Evolutionary conservation across 257 asterid genomes (phyloP), one percentile per base, ranked within the genome.

Genomic region (Hygrophila difformis): DNA sequence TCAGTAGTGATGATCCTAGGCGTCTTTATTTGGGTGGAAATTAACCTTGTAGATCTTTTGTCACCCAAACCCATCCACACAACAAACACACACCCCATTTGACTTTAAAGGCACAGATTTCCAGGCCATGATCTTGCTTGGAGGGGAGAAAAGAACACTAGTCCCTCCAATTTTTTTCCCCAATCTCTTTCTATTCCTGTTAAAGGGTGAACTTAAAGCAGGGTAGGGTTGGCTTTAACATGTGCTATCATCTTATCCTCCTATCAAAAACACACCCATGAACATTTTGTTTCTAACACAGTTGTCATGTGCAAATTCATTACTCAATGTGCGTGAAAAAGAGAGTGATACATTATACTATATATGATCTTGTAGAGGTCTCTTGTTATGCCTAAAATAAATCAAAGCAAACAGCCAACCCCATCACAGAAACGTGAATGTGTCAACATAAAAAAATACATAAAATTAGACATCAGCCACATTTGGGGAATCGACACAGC

Each of bases 141-240:
- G n/a, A n/a, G n/a, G n/a, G 63, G 55, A 56, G 71, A 75, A 73
- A 76, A 74, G 43, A 15, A 60, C 77, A 69, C 60, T 73, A 56
- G 56, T 57, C 65, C 61, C 84, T 43, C 77, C 51, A 26, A 5
- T 26, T 44, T 57, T n/a, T n/a, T 60, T 65, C 70, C 43, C 59
- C 41, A 59, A 58, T 53, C 78, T 60, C 83, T 73, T 77, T 74
- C 75, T 61, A 62, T 76, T 57, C 77, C 26, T 40, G 67, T 60
- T 63, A 69, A 87, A 75, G 59, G 66, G 52, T 61, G 73, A 79
- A 75, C 71, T 71, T 63, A 79, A 78, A 83, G 92, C 83, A 80
- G 51, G 57, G 59, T 69, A 70, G 63, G 41, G 35, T 44, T 62
- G 45, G 54, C 78, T 79, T 73, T 71, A 74, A 55, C 79, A 76